phyloP scores from a whole-genome alignment of 345 rosid species.

The Gossypium mustelinum region DNA sequence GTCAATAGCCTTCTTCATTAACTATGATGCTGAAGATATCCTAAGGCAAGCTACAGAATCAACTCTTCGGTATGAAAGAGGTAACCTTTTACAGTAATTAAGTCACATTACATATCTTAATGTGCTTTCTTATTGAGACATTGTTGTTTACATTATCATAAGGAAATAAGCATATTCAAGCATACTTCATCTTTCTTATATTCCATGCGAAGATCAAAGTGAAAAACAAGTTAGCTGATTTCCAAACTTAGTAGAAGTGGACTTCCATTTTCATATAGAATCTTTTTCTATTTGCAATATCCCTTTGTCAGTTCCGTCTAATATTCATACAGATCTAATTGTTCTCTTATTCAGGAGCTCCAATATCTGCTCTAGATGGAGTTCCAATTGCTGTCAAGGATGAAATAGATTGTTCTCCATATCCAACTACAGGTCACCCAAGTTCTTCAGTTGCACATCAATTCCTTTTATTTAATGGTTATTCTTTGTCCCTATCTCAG shows the following conservation, averaged over 20 bases:
- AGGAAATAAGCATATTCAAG: neutral
- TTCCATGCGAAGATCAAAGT: neutral
- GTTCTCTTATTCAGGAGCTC: conserved; percentile 39
- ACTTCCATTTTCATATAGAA: neutral
- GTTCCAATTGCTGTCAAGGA: conserved; percentile 72
- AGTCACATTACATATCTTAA: neutral
- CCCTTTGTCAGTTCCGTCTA: neutral
- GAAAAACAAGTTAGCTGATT: neutral
- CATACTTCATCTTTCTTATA: neutral
- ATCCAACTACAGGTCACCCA: conserved; percentile 57
- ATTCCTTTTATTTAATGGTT: neutral
- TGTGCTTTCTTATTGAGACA: neutral
- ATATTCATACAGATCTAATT: neutral
- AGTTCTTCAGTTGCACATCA: neutral
- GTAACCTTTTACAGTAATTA: conserved; percentile 23
- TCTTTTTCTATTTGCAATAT: neutral
- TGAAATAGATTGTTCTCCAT: conserved; percentile 71
- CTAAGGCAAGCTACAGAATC: conserved; percentile 56
- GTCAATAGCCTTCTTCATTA: conserved; percentile 60
- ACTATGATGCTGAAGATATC: conserved; percentile 42
- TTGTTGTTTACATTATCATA: neutral
- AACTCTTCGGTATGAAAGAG: conserved; percentile 48
- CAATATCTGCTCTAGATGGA: conserved; percentile 64
- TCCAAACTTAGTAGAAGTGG: neutral
- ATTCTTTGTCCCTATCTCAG: neutral